Evolutionary conservation across 768 basidiomycete genomes (phyloP), one percentile per base, ranked within the genome.

Genomic region (Hygrocybe punicea): DNA sequence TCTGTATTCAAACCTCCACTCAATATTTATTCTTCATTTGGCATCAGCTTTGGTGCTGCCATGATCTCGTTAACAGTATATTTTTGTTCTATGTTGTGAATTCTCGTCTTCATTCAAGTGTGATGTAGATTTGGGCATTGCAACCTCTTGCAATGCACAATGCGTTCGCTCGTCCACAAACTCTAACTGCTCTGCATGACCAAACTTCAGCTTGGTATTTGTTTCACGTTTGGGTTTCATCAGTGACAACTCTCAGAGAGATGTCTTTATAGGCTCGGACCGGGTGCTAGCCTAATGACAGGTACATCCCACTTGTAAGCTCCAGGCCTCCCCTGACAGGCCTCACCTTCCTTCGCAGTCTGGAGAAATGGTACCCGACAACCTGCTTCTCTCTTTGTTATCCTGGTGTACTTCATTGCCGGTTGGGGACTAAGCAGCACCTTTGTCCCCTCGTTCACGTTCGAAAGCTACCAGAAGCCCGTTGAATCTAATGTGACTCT

Each of bases 161-260:
- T 49, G 47, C 47, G 14, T 49, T 49, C 47, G 24, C 47, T 16
- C 17, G 19, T 25, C 47, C 47, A 19, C 47, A 25, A 29, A 21
- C 47, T 49, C 47, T 49, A n/a, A 49, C 47, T 49, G 17, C 47
- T 29, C 47, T 49, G n/a, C 47, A 49, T 24, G 47, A 49, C 25
- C n/a, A 16, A 16, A 29, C 25, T 19, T 21, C 47, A 19, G 47
- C 47, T 21, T 49, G 19, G 47, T 49, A 49, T 49, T 16, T 49
- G 47, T 24, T 17, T 25, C 16, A 29, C 29, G 29, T 29, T 29
- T 4, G 29, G 29, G 4, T 29, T 29, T 8, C 29, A 29, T 44
- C 42, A 4, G 21, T 44, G 42, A 44, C 42, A n/a, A 44, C n/a
- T 44, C 24, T 49, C n/a, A 21, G n/a, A 44, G 21, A n/a, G 21